Conservation (phyloP, 768 basidiomycete genomes). For the Tricholoma hemisulphureum region DNA sequence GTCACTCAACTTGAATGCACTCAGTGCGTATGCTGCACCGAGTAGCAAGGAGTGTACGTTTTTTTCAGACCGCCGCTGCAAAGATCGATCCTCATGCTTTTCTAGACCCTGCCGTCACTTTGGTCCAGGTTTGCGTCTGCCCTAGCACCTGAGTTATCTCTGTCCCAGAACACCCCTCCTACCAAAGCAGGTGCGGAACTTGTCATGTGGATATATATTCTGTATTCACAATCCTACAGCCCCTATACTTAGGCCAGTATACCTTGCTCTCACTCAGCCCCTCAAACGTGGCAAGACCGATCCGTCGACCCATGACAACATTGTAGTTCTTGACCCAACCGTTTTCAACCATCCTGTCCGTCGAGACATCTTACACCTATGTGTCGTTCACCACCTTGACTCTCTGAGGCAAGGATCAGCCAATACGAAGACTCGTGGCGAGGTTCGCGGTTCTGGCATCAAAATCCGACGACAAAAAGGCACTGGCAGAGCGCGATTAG, state of each 20-base stretch:
- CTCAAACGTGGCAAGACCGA: conserved; percentile 44
- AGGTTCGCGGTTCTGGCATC: conserved; percentile 84
- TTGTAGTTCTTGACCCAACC: conserved; percentile 70
- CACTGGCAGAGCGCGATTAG: conserved; percentile 83
- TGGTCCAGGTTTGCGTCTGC: background rate
- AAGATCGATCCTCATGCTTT: background rate
- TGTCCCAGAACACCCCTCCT: conserved; percentile 1
- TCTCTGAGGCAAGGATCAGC: conserved; percentile 90
- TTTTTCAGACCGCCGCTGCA: background rate
- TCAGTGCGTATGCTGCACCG: background rate
- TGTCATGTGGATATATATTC: background rate
- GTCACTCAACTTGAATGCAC: background rate
- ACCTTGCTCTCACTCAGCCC: conserved; percentile 60
- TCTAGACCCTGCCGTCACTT: background rate
- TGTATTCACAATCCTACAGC: conserved; percentile 27
- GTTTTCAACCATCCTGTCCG: conserved; percentile 90
- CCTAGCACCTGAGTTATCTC: background rate
- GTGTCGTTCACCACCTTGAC: conserved; percentile 85
- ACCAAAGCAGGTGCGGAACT: conserved; percentile 9
- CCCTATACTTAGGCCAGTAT: conserved; percentile 46
- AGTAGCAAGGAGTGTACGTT: conserved; percentile 3
- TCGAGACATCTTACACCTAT: conserved; percentile 89
- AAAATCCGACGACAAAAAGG: conserved; percentile 95
- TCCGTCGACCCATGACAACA: conserved; percentile 37
- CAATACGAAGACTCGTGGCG: conserved; percentile 85